These are phyloP conservation scores for Cercospora beticola DNA, from an alignment of 2,329 filamentous ascomycete species.

Conservation along the genomic window DNA sequence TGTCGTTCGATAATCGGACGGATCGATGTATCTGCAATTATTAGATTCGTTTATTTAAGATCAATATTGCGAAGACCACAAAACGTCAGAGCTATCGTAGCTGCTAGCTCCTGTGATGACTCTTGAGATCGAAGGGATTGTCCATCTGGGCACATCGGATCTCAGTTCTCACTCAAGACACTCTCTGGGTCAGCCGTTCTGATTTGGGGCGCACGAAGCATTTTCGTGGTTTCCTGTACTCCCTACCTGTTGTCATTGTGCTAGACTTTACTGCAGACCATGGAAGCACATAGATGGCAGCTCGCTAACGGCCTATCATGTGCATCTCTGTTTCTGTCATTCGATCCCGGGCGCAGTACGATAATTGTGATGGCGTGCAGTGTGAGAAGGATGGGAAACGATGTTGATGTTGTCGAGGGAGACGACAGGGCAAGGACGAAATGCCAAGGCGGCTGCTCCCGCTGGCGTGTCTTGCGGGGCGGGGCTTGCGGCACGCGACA, in stretches of 20 bases:
- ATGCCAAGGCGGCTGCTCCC: not conserved
- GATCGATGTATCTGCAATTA: not conserved
- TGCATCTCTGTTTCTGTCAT: too few species aligned
- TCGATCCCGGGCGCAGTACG: too few species aligned
- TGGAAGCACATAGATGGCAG: too few species aligned
- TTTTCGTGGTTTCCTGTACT: not conserved
- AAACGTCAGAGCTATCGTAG: not conserved
- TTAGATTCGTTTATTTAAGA: not conserved
- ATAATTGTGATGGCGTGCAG: not conserved
- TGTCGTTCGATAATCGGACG: fast-evolving
- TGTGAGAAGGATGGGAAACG: not conserved
- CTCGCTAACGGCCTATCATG: too few species aligned
- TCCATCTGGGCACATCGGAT: not conserved
- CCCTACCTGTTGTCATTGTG: too few species aligned
- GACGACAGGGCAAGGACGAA: not conserved
- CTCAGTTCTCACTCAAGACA: too few species aligned
- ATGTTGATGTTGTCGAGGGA: not conserved
- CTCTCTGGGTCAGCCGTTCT: not conserved
- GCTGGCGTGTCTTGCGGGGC: not conserved
- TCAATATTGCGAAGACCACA: not conserved
- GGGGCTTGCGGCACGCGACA: not conserved
- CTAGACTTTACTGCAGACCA: too few species aligned
- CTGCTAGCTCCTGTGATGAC: not conserved
- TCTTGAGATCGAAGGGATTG: not conserved
- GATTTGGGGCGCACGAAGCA: not conserved